A percentile compares a stretch with the other conserved stretches of the same genome.
phyloP scores from a whole-genome alignment of 2,329 filamentous ascomycete species.

The Tolypocladium sp. region DNA sequence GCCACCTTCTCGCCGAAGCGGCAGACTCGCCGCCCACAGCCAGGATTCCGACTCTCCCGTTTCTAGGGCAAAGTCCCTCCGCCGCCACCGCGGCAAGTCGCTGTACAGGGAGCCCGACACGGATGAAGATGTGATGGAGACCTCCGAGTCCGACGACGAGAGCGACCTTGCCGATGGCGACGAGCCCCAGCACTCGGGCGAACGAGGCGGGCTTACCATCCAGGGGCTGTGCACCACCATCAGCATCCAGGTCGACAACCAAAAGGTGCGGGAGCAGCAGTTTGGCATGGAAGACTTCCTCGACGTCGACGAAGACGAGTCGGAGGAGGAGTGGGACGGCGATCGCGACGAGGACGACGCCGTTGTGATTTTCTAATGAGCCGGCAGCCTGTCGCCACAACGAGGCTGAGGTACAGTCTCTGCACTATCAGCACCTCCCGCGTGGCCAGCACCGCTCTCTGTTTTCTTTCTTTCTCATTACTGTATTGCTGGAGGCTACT shows the following conservation, averaged over 20 bases:
- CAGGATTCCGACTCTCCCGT: slow-evolving; percentile 13
- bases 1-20: slow-evolving; percentile 25
- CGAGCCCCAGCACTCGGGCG: neutral
- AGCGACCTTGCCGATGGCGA: slow-evolving; percentile 4
- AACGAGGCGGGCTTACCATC: slow-evolving; percentile 24
- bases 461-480: neutral
- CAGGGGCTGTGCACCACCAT: slow-evolving; percentile 66
- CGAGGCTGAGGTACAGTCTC: neutral
- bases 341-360: slow-evolving; percentile 37
- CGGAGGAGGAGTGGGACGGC: slow-evolving; percentile 50
- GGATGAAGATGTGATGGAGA: slow-evolving; percentile 31
- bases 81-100: slow-evolving; percentile 9
- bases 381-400: neutral
- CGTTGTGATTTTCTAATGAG: slow-evolving; percentile 18
- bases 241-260: slow-evolving; percentile 66
- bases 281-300: slow-evolving; percentile 67
- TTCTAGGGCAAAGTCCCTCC: slow-evolving; percentile 7
- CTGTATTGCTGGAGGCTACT: neutral
- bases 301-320: slow-evolving; percentile 45
- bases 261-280: slow-evolving; percentile 59
- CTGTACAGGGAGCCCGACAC: slow-evolving; percentile 38
- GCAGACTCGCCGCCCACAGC: slow-evolving; percentile 21
- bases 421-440: neutral
- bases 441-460: neutral
- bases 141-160: slow-evolving; percentile 3